Evolutionary conservation across 768 basidiomycete genomes (phyloP), one percentile per base, ranked within the genome.

Genomic region (Xerocomus brunneocitrinus): DNA sequence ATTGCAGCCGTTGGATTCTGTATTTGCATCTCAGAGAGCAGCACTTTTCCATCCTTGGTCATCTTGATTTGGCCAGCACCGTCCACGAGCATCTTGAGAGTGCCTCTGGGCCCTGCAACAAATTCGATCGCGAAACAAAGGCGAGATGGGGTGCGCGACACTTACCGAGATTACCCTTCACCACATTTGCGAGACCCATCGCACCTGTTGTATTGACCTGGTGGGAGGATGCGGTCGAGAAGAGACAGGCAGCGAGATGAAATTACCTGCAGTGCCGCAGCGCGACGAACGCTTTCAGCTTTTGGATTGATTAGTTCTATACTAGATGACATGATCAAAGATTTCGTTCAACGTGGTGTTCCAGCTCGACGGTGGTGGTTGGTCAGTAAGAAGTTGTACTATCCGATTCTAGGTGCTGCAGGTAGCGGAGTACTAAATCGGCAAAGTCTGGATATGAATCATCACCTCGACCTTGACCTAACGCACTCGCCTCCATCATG

Each of bases 21-120:
- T 62, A 99, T 99, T 75, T 98, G 97, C 97, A 99, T 99, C 76
- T 99, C 97, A 39, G 94, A 95, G 54, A 99, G 79, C 52, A 99
- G 74, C 39, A 98, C 95, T 75, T 99, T 99, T 58, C 97, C 97
- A 66, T 98, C 97, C 78, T 98, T 99, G 59, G 97, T 98, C 91
- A 99, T 95, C 81, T 98, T 99, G 72, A 99, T 95, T 74, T 94
- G 91, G 9, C 97, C 97, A 13, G 95, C 79, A 52, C 97, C 97
- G 72, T 98, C 97, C 40, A 99, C 97, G 49, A 99, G 85, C 95
- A 99, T 98, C 79, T 99, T 99, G 61, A 98, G 81, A 0, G 97
- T 98, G 54, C 97, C 97, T 72, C 95, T 78, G 19, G 97, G 97
- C 43, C 95, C 95, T 95, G 58, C 47, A 49, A 36, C 40, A 60